These are phyloP conservation scores for Aspergillus saccharolyticus DNA, from an alignment of 495 filamentous ascomycete species.

Conservation along the genomic window DNA sequence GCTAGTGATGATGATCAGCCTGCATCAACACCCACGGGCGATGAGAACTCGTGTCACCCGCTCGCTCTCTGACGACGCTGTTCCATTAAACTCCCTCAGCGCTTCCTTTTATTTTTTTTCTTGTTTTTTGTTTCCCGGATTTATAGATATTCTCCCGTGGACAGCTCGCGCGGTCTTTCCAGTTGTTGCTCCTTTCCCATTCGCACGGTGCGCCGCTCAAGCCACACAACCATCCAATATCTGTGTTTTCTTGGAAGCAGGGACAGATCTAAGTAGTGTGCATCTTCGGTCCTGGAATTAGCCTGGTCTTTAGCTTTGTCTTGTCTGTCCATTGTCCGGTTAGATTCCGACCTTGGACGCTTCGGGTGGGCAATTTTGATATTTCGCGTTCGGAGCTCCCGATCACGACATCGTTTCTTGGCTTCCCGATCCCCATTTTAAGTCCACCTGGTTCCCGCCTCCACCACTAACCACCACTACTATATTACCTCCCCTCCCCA, in stretches of 20 bases:
- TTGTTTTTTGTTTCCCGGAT: constrained; percentile 7
- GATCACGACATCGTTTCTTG: constrained; percentile 29
- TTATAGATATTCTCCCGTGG: neutral
- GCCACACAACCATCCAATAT: neutral
- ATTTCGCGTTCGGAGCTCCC: constrained; percentile 19
- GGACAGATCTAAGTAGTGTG: neutral
- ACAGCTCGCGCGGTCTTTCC: neutral
- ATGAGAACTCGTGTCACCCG: constrained; percentile 9
- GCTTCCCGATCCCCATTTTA: constrained; percentile 15
- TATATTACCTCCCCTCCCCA: constrained; percentile 7
- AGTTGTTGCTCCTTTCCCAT: neutral
- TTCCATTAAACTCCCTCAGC: constrained; percentile 10
- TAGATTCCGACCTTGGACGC: constrained; percentile 4
- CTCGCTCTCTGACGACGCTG: constrained; percentile 8
- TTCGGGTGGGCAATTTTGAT: constrained; percentile 8
- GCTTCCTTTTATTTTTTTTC: constrained; percentile 1
- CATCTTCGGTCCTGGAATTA: neutral
- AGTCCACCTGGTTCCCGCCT: constrained; percentile 11
- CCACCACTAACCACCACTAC: neutral
- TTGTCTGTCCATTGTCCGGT: neutral
- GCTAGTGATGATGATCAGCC: constrained; percentile 9
- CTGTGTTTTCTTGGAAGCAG: neutral
- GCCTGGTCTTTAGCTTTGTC: neutral
- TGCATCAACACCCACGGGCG: constrained; percentile 1
- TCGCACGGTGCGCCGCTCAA: neutral